These are phyloP conservation scores for Ceratobasidium sp. DNA, from an alignment of 1,284 basidiomycete genomes.

Conservation along the genomic window DNA sequence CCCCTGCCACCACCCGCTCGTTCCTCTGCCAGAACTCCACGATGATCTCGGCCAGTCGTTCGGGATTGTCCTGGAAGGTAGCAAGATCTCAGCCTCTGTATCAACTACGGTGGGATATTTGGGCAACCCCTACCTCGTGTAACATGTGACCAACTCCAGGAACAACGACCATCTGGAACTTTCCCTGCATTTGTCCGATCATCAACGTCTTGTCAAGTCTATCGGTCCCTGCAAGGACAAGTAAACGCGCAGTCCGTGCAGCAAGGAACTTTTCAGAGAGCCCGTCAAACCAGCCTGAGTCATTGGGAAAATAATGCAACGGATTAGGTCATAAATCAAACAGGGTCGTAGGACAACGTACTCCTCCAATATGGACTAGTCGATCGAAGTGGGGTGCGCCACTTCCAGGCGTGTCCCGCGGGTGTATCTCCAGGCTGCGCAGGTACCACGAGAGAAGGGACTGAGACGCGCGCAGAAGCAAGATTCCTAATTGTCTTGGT, in stretches of 20 bases:
- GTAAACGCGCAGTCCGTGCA: constrained; percentile 78
- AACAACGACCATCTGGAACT: constrained; percentile 93
- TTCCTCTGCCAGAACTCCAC: constrained; percentile 93
- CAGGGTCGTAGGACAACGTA: constrained; percentile 51
- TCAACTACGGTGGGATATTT: not conserved
- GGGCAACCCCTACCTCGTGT: constrained; percentile 78
- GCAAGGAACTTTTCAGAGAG: constrained; percentile 80
- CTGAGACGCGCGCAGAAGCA: constrained; percentile 81
- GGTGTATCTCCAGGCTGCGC: constrained; percentile 52
- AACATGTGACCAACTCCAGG: constrained; percentile 90
- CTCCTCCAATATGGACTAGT: constrained; percentile 92
- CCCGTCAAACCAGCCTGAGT: constrained; percentile 85
- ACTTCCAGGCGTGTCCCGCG: constrained; percentile 57
- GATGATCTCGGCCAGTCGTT: constrained; percentile 75
- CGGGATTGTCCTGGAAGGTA: constrained; percentile 79
- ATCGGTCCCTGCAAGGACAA: constrained; percentile 92
- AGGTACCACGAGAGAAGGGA: constrained; percentile 75
- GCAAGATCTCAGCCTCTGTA: not conserved
- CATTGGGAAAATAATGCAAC: not conserved
- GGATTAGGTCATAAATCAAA: too few relatives aligned
- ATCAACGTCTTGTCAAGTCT: constrained; percentile 91
- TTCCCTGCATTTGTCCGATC: constrained; percentile 99
- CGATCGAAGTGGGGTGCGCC: constrained; percentile 83
- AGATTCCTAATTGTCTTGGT: constrained; percentile 82
- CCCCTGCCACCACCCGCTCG: constrained; percentile 69